These are phyloP conservation scores for Isatis lusitanica DNA, from an alignment of 441 rosid species.

Conservation along the genomic window DNA sequence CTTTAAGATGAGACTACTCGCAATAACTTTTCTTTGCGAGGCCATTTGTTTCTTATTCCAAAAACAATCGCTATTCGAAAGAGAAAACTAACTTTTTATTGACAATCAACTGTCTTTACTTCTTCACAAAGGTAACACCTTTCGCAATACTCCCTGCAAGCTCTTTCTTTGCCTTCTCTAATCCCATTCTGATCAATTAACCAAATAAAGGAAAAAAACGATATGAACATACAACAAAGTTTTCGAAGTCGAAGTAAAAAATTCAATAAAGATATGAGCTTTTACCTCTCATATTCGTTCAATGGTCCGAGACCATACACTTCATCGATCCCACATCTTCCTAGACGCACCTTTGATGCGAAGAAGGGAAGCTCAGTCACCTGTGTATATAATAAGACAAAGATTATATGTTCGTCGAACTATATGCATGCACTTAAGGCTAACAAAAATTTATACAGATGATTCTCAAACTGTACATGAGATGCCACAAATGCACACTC, in stretches of 20 bases:
- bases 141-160: conserved; percentile 76
- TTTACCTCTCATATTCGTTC: conserved; percentile 84
- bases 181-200: conserved; percentile 49
- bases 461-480: conserved; percentile 44
- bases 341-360: conserved; percentile 75
- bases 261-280: background rate
- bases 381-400: conserved; percentile 34
- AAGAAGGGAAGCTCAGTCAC: conserved; percentile 98
- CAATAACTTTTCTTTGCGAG: conserved; percentile 4
- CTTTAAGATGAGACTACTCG: conserved; percentile 1
- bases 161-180: conserved; percentile 93
- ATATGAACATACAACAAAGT: background rate
- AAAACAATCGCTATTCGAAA: background rate
- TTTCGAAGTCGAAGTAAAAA: background rate
- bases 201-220: background rate
- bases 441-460: background rate
- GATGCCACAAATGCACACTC: conserved; percentile 85
- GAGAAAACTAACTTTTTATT: background rate
- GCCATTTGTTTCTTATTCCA: conserved; percentile 26
- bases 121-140: conserved; percentile 69
- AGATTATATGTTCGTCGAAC: background rate
- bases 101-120: conserved; percentile 33
- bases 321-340: conserved; percentile 77
- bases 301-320: conserved; percentile 75
- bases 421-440: background rate